Percentiles rank a stretch among this genome's conserved stretches.
Conservation (phyloP, 108 stramenopile genomes). For the Aurantiochytrium sp. region DNA sequence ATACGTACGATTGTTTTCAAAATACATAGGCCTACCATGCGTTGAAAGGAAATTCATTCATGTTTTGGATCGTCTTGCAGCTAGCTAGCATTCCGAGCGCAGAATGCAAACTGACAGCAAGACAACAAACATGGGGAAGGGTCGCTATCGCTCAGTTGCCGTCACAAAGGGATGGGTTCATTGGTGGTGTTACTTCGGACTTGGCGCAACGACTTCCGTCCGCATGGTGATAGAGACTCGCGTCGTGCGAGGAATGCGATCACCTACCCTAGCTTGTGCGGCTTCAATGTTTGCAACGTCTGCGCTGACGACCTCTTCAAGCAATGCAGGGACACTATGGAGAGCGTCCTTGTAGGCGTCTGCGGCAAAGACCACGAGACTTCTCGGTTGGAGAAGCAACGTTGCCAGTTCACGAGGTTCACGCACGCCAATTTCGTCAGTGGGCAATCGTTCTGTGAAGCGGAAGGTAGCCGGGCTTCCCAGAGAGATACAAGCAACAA, state of each 20-base stretch:
- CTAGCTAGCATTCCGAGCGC: no score
- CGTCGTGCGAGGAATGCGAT: not conserved
- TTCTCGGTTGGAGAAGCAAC: not conserved
- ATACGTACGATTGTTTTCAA: no score
- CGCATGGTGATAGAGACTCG: constrained; percentile 7
- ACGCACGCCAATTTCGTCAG: not conserved
- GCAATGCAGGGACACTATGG: not conserved
- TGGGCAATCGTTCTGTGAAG: not conserved
- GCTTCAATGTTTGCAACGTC: not conserved
- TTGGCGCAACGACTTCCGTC: not conserved
- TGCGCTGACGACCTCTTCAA: not conserved
- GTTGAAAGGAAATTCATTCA: no score
- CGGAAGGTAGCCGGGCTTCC: constrained; percentile 22
- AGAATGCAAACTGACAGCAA: no score
- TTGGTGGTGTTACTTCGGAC: no score
- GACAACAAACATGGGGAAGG: no score
- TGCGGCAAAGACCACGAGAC: not conserved
- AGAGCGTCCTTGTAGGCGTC: not conserved
- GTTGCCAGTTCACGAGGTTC: not conserved
- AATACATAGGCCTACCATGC: no score
- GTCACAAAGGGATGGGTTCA: no score
- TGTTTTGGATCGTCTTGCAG: no score
- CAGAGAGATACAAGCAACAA: constrained; percentile 38
- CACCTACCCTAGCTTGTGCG: not conserved
- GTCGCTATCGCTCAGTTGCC: no score